These are phyloP conservation scores for Ophiosphaerella korrae DNA, from an alignment of 2,329 filamentous ascomycete genomes.

Conservation along the genomic window DNA sequence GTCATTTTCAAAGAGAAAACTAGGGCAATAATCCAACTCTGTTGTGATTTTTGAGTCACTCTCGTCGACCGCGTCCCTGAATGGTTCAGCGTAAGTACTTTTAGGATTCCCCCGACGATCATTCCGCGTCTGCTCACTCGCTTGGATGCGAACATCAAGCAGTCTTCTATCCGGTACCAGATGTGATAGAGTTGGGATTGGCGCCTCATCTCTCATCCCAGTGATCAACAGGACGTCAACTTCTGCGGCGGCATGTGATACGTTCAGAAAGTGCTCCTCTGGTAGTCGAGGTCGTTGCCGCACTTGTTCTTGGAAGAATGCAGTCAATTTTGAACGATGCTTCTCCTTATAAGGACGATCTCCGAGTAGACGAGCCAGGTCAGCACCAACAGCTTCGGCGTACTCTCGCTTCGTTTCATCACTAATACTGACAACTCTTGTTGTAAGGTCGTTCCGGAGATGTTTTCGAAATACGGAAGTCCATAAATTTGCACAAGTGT, in stretches of 20 bases:
- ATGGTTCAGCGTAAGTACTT: no score
- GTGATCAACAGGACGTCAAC: slow-evolving; percentile 65
- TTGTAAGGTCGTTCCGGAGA: slow-evolving; percentile 32
- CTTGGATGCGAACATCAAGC: slow-evolving; percentile 59
- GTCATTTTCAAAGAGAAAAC: slow-evolving; percentile 60
- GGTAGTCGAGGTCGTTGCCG: slow-evolving; percentile 52
- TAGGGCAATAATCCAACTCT: slow-evolving; percentile 46
- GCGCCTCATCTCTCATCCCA: slow-evolving; percentile 66
- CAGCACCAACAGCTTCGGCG: slow-evolving; percentile 54
- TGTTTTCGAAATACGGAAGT: slow-evolving; percentile 46
- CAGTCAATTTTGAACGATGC: slow-evolving; percentile 59
- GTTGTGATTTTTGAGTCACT: neutral
- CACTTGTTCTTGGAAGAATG: slow-evolving; percentile 57
- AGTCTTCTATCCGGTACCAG: slow-evolving; percentile 59
- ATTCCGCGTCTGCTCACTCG: slow-evolving; percentile 45
- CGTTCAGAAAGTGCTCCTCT: slow-evolving; percentile 47
- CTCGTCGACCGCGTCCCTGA: neutral
- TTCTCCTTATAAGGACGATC: slow-evolving; percentile 67
- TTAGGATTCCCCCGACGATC: slow-evolving; percentile 42
- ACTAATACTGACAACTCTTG: slow-evolving; percentile 52
- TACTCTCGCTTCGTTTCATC: slow-evolving; percentile 64
- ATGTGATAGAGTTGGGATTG: slow-evolving; percentile 60
- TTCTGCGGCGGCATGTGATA: slow-evolving; percentile 47
- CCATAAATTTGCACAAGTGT: slow-evolving; percentile 64
- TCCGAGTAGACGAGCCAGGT: slow-evolving; percentile 54